These are phyloP conservation scores for Zymoseptoria pseudotritici DNA, from an alignment of 2,329 filamentous ascomycete genomes.

Conservation along the genomic window DNA sequence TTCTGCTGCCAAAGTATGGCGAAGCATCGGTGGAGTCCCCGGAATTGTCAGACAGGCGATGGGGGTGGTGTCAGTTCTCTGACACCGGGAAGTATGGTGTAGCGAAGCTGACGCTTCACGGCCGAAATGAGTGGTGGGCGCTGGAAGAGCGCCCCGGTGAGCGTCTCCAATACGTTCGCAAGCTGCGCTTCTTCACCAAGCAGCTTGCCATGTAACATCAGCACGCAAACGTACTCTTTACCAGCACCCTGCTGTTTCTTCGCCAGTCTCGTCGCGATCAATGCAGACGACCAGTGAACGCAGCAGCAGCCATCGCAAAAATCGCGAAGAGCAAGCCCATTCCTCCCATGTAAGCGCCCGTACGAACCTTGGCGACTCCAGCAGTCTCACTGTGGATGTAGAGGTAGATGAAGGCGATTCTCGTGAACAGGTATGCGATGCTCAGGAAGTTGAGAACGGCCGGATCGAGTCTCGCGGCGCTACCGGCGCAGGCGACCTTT, in stretches of 20 bases:
- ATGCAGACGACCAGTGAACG: slow-evolving; percentile 72
- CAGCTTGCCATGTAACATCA: slow-evolving; percentile 90
- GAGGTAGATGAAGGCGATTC: slow-evolving; percentile 25
- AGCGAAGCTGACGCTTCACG: slow-evolving; percentile 91
- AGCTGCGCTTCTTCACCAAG: slow-evolving; percentile 91
- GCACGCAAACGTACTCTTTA: slow-evolving; percentile 97
- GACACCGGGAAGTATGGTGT: background rate
- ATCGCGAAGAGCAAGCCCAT: slow-evolving; percentile 19
- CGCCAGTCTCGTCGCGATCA: slow-evolving; percentile 92
- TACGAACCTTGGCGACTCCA: slow-evolving; percentile 13
- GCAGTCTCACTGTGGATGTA: slow-evolving; percentile 23
- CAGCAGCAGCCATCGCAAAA: slow-evolving; percentile 23
- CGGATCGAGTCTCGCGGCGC: slow-evolving; percentile 27
- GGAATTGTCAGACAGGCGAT: background rate
- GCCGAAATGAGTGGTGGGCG: slow-evolving; percentile 94
- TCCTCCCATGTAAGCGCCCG: slow-evolving; percentile 17
- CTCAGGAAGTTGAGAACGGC: slow-evolving; percentile 22
- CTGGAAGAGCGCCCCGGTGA: slow-evolving; percentile 95
- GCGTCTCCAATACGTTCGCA: slow-evolving; percentile 83
- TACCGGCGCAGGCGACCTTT: slow-evolving; percentile 31
- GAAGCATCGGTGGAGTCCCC: background rate
- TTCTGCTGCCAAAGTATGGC: background rate
- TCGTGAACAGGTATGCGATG: slow-evolving; percentile 21
- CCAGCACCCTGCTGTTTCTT: slow-evolving; percentile 98
- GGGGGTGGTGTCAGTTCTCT: background rate